Evolutionary conservation across 179 eudicot genomes (phyloP), one percentile per base, ranked within the genome.

Genomic region (Pouteria campechiana): DNA sequence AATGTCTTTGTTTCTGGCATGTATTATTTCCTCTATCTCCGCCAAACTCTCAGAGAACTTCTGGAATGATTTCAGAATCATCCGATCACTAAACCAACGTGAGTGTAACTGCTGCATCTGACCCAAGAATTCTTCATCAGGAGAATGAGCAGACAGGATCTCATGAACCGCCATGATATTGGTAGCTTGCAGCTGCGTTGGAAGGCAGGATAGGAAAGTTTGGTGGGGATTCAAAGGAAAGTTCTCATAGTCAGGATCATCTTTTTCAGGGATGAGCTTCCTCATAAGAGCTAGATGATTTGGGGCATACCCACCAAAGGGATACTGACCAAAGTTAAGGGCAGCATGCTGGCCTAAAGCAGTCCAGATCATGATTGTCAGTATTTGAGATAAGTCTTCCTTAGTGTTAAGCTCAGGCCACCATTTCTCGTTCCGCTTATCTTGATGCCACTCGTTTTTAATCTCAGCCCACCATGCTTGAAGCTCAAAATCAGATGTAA

Each of bases 261-360:
- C 64, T 67, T 69, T 80, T 46, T 62, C 57, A 41, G 98, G 96
- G 33, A 90, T 79, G 3, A 74, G 58, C 47, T 65, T 68, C 41
- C 94, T 61, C 76, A 79, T 65, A 4, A 86, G 67, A 11, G 98
- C 86, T 3, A 96, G 98, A 5, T 87, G 79, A 58, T 90, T 86
- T 3, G 94, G 98, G 10, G 78, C 74, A 10, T 79, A 90, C 22
- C 96, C 94, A 7, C 90, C 98, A 33, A 81, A 90, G 6, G 93
- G 93, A 50, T 90, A 90, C 56, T 90, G 98, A 7, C 98, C 96
- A 21, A 90, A 90, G 75, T 90, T 90, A 44, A 90, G 70, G 17
- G 98, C 96, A 2, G 98, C 93, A 20, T 90, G 98, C 17, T 90
- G 96, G n/a, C 96, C 93, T 1, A 96, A 90, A 42, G 90, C 81